Evolutionary conservation across 306 rosid species (phyloP).

Genomic region (Psophocarpus tetragonolobus): DNA sequence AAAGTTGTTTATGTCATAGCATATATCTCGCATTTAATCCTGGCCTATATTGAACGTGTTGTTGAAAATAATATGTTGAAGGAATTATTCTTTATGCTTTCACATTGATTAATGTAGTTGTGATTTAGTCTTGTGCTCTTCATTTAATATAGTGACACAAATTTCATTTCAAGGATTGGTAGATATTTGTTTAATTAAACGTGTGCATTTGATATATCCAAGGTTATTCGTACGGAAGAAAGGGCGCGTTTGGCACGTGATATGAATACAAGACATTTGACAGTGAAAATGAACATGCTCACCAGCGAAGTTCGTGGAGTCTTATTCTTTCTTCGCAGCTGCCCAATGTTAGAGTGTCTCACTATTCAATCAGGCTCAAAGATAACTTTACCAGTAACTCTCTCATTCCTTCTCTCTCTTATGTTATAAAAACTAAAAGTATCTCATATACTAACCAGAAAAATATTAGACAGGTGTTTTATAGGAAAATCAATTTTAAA

Average conservation of each 20-base stretch:
- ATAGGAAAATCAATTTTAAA: too few species aligned
- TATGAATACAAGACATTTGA: slow-evolving; percentile 37
- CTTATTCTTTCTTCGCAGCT: slow-evolving; percentile 42
- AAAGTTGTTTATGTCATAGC: background rate
- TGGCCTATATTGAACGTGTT: too few species aligned
- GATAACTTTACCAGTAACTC: slow-evolving; percentile 24
- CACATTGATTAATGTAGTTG: too few species aligned
- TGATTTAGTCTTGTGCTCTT: too few species aligned
- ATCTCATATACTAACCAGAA: too few species aligned
- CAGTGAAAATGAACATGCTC: slow-evolving; percentile 34
- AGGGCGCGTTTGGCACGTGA: background rate
- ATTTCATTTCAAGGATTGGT: background rate
- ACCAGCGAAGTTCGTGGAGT: slow-evolving; percentile 34
- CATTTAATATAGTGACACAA: too few species aligned
- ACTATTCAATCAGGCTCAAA: slow-evolving; percentile 29
- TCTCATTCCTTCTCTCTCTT: background rate
- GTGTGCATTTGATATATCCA: background rate
- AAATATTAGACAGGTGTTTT: too few species aligned
- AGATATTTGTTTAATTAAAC: background rate
- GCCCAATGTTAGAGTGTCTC: slow-evolving; percentile 33
- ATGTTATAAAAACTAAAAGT: too few species aligned
- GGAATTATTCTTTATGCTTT: too few species aligned
- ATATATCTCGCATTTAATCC: too few species aligned
- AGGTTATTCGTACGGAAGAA: slow-evolving; percentile 22
- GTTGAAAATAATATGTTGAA: too few species aligned